phyloP scores from a whole-genome alignment of 2,329 filamentous ascomycete genomes.

The Cytospora piceicola region DNA sequence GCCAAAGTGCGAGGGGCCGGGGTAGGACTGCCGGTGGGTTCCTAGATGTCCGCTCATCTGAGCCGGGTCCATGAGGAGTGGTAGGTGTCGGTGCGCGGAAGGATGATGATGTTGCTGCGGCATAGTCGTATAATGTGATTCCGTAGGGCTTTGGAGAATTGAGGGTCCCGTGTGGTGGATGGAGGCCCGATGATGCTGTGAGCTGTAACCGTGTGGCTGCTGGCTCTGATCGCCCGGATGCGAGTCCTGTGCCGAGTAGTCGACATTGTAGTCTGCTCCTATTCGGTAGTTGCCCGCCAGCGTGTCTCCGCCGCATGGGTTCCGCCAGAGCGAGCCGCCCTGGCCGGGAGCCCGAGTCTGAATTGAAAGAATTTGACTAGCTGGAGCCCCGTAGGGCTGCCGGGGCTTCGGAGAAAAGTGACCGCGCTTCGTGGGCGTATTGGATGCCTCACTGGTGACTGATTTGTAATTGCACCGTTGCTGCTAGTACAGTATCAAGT shows the following conservation, averaged over 20 bases:
- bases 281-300: conserved; percentile 76
- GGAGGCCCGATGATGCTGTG: conserved; percentile 51
- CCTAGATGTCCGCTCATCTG: conserved; percentile 57
- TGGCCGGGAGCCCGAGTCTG: conserved; percentile 70
- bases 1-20: conserved; percentile 59
- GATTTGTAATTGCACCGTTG: conserved; percentile 38
- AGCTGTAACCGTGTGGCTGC: conserved; percentile 66
- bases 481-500: conserved; percentile 37
- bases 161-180: conserved; percentile 53
- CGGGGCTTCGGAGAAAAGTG: conserved; percentile 38
- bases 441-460: conserved; percentile 39
- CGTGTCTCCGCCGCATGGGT: conserved; percentile 73
- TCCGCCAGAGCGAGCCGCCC: conserved; percentile 77
- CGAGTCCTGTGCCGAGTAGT: conserved; percentile 71
- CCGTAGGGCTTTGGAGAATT: conserved; percentile 47
- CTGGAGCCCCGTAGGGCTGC: conserved; percentile 59
- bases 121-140: conserved; percentile 46
- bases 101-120: conserved; percentile 50
- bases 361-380: conserved; percentile 61
- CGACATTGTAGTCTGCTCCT: conserved; percentile 72
- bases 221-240: conserved; percentile 68
- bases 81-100: conserved; percentile 52
- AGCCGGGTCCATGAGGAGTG: conserved; percentile 60
- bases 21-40: conserved; percentile 53
- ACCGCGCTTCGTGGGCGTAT: conserved; percentile 37